Evolutionary conservation across 345 rosid genomes (phyloP).

Genomic region (Anacardium occidentale): DNA sequence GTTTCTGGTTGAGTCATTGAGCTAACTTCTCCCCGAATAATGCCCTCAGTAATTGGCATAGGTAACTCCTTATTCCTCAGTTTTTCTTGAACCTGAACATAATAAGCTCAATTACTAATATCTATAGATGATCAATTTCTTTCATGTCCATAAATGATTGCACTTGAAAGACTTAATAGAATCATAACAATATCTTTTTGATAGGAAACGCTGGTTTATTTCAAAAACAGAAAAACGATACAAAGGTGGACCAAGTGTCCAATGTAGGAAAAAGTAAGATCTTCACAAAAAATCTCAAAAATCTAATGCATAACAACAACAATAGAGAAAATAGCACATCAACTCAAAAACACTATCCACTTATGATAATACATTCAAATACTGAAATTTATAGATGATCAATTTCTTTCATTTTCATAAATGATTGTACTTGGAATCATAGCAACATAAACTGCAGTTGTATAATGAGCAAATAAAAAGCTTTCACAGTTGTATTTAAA

Average conservation of each 20-base stretch:
- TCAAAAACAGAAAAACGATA: no score
- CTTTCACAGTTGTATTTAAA: not conserved
- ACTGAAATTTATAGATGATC: not conserved
- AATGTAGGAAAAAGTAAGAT: no score
- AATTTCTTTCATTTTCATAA: not conserved
- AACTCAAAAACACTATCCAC: no score
- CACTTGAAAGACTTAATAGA: no score
- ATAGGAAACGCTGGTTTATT: no score
- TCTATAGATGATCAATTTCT: not conserved
- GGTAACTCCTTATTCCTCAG: constrained; percentile 20
- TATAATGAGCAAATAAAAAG: not conserved
- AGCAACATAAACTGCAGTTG: not conserved
- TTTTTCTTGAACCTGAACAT: constrained; percentile 24
- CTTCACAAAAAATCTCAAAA: no score
- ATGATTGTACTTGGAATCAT: no score
- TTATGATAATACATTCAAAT: not conserved
- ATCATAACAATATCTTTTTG: no score
- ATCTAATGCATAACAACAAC: no score
- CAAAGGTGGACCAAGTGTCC: no score
- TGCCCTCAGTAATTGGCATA: constrained; percentile 5
- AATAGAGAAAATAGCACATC: no score
- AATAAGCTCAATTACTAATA: not conserved
- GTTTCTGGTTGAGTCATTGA: constrained; percentile 11
- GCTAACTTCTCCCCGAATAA: constrained; percentile 22
- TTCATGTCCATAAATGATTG: not conserved